phyloP scores from a whole-genome alignment of 2,329 filamentous ascomycete genomes.

The Colletotrichum horii region DNA sequence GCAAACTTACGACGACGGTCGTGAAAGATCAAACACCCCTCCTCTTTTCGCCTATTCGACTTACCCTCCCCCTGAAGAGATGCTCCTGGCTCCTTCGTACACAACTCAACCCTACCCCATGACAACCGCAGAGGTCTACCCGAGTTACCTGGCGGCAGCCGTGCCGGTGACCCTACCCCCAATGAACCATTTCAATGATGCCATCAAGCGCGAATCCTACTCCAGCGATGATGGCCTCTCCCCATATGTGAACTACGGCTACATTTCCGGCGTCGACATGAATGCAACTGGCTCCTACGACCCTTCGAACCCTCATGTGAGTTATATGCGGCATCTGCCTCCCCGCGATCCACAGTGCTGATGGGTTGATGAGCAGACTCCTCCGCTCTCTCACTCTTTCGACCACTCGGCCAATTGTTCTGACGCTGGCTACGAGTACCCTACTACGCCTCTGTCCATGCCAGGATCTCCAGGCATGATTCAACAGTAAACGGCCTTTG shows the following conservation, averaged over 20 bases:
- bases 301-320: conserved; percentile 77
- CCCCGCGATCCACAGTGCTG: conserved; percentile 52
- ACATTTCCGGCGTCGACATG: conserved; percentile 69
- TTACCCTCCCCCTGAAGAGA: conserved; percentile 71
- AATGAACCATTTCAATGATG: conserved; percentile 67
- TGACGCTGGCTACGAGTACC: conserved; percentile 68
- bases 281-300: conserved; percentile 67
- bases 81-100: conserved; percentile 65
- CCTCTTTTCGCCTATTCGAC: conserved; percentile 71
- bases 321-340: conserved; percentile 52
- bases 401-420: conserved; percentile 70
- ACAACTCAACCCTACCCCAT: conserved; percentile 58
- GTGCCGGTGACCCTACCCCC: conserved; percentile 67
- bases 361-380: conserved; percentile 66
- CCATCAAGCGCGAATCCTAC: conserved; percentile 70
- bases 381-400: conserved; percentile 76
- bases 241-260: conserved; percentile 72
- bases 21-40: conserved; percentile 74
- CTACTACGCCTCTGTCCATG: conserved; percentile 76
- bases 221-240: conserved; percentile 64
- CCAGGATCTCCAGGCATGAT: conserved; percentile 68
- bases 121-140: conserved; percentile 56
- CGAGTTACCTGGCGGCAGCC: conserved; percentile 61
- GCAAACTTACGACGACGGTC: conserved; percentile 59
- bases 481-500: conserved; percentile 24